A percentile compares a stretch with the other conserved stretches of the same genome.
Conservation (phyloP, 495 filamentous ascomycete species). For the Neurospora sp. region DNA sequence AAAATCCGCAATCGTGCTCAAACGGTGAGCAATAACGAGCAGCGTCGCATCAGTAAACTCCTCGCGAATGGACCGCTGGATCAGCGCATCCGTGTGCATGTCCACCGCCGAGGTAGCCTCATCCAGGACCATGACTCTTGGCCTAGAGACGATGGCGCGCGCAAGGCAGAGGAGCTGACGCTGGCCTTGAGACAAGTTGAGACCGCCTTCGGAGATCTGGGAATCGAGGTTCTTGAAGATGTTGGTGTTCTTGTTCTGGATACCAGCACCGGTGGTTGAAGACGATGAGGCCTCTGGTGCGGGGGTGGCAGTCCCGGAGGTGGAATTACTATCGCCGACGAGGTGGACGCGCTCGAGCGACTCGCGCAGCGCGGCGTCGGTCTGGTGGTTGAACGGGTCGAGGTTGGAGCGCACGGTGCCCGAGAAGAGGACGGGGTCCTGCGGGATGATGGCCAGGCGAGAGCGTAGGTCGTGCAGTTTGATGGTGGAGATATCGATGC, state of each 20-base stretch:
- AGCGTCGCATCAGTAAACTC: slow-evolving; percentile 71
- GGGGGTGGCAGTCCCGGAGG: slow-evolving; percentile 17
- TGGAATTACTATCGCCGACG: slow-evolving; percentile 35
- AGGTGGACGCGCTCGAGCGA: slow-evolving; percentile 71
- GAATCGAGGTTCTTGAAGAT: slow-evolving; percentile 50
- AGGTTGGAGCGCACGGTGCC: slow-evolving; percentile 77
- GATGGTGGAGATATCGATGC: slow-evolving; percentile 65
- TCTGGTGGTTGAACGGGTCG: slow-evolving; percentile 67
- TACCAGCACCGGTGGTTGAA: slow-evolving; percentile 5
- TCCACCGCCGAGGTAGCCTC: slow-evolving; percentile 87
- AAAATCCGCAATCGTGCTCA: slow-evolving; percentile 81
- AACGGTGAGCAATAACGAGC: slow-evolving; percentile 78
- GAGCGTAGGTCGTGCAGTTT: slow-evolving; percentile 63
- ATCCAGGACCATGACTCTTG: slow-evolving; percentile 81
- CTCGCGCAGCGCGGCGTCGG: slow-evolving; percentile 60
- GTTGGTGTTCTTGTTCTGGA: slow-evolving; percentile 45
- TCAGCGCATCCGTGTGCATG: slow-evolving; percentile 72
- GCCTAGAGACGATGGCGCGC: slow-evolving; percentile 68
- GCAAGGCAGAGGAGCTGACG: slow-evolving; percentile 82
- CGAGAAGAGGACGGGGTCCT: slow-evolving; percentile 76
- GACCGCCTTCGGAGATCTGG: slow-evolving; percentile 62
- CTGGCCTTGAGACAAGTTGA: slow-evolving; percentile 80
- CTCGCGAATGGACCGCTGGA: slow-evolving; percentile 71
- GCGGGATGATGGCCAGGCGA: slow-evolving; percentile 69
- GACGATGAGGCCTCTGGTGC: slow-evolving; percentile 5